Conservation (phyloP, 1,139 yeast genomes). For the Protomyces inouyei region DNA sequence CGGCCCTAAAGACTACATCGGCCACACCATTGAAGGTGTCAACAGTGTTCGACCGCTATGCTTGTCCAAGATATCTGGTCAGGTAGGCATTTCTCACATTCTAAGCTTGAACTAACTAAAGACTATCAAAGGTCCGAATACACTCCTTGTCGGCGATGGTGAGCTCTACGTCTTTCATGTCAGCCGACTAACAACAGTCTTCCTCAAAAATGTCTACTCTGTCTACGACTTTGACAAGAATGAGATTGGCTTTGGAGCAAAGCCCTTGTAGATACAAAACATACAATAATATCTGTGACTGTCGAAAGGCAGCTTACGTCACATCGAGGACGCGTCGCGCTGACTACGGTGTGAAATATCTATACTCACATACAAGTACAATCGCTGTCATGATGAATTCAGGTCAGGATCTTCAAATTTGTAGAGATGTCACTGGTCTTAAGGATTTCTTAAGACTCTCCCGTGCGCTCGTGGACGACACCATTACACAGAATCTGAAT, state of each 20-base stretch:
- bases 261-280: conserved; percentile 1
- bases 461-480: conserved; percentile 10
- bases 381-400: too few relatives aligned
- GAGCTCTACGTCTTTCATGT: background rate
- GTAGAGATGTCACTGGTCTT: conserved; percentile 11
- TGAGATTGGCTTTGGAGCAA: conserved; percentile 51
- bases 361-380: too few relatives aligned
- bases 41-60: conserved; percentile 47
- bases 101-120: conserved; percentile 31
- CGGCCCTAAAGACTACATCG: conserved; percentile 48
- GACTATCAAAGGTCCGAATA: conserved; percentile 35
- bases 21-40: conserved; percentile 44
- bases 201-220: conserved; percentile 54
- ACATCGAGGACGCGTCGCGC: too few relatives aligned
- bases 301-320: too few relatives aligned
- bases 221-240: conserved; percentile 54
- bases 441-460: conserved; percentile 20
- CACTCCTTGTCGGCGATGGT: conserved; percentile 53
- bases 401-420: background rate
- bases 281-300: too few relatives aligned
- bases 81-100: background rate
- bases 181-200: conserved; percentile 38
- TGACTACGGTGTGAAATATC: too few relatives aligned
- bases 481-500: conserved; percentile 18
- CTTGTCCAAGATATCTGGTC: conserved; percentile 62